Base-by-base conservation (phyloP, 768 basidiomycete species). In the Rhodosporidiobolus sp. region DNA sequence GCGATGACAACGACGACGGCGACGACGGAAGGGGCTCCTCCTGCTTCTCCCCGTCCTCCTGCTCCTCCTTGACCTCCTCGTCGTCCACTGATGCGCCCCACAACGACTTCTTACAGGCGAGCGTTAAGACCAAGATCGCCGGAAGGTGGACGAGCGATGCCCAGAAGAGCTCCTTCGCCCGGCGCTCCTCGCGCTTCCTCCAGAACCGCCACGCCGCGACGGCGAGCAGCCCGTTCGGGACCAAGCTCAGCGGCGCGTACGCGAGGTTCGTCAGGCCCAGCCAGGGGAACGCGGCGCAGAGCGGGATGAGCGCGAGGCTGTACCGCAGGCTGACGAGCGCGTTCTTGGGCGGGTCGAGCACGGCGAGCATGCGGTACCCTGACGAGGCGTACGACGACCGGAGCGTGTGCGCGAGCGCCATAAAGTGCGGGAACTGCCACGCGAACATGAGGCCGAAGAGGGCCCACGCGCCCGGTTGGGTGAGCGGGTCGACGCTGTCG, bases 351-450 rank as follows among this genome's bases (percentile, higher is more conserved):
- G 94, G 91, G 45, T 87, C 84, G 60, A 90, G 82, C 67, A 93
- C 89, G 45, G 88, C 88, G 19, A 98, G 86, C 96, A 99, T 99
- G 63, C 86, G 86, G 80, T 94, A 99, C 26, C 94, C 94, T 28
- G 90, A 92, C 79, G 92, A 88, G 8, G 96, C 92, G 81, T 99
- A 99, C 28, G 89, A 89, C 17, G 86, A 87, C 49, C 94, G 87
- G 16, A 94, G 86, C 61, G 94, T 84, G 81, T 96, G 87, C 14
- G 94, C 88, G n/a, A 99, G 84, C 2, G 92, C 81, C 81, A 94
- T 97, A 84, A 99, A 98, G 81, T 99, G 95, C 48, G 95, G 94
- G 83, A 98, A 98, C 80, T 99, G 96, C 95, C 95, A 99, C 72
- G 90, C 90, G 83, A 88, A 99, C 16, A 96, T 85, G 58, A 98